A percentile compares a stretch with the other conserved stretches of the same genome.
phyloP scores from a whole-genome alignment of 2,329 filamentous ascomycete genomes.

The Daldinia sp. region DNA sequence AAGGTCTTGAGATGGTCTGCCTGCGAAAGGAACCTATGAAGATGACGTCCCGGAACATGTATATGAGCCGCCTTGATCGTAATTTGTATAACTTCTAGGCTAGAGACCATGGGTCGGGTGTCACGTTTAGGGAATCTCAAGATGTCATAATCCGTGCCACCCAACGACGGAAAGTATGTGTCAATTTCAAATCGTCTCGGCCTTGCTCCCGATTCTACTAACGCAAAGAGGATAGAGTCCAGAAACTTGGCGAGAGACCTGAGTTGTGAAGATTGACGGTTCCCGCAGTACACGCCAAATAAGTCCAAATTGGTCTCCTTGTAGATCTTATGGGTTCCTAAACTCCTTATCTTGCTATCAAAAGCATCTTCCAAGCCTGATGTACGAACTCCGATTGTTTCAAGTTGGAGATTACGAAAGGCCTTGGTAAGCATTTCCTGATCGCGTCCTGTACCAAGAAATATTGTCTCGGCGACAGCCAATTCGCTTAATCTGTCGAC shows the following conservation, averaged over 20 bases:
- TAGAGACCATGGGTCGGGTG: conserved; percentile 20
- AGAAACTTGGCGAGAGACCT: conserved; percentile 8
- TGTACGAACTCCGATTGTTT: conserved; percentile 10
- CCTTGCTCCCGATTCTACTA: conserved; percentile 28
- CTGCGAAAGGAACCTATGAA: conserved; percentile 30
- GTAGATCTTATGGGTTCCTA: not conserved
- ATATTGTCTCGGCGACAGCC: conserved; percentile 18
- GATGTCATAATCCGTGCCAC: conserved; percentile 28
- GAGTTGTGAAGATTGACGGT: too few relatives aligned
- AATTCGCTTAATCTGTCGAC: conserved; percentile 22
- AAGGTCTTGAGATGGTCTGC: conserved; percentile 22
- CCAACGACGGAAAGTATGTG: not conserved
- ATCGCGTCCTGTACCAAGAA: conserved; percentile 25
- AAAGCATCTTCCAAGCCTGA: not conserved
- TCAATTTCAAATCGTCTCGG: conserved; percentile 26
- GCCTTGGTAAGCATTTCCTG: conserved; percentile 35
- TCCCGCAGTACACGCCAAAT: too few relatives aligned
- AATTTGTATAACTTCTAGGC: conserved; percentile 22
- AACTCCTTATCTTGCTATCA: not conserved
- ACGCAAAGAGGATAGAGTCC: conserved; percentile 29
- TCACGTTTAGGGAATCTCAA: conserved; percentile 24
- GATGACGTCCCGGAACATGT: conserved; percentile 6
- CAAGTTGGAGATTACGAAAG: conserved; percentile 37
- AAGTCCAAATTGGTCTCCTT: not conserved
- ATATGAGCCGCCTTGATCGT: not conserved